phyloP scores from a whole-genome alignment of 1,284 basidiomycete genomes.

The Ustilago hordei region DNA sequence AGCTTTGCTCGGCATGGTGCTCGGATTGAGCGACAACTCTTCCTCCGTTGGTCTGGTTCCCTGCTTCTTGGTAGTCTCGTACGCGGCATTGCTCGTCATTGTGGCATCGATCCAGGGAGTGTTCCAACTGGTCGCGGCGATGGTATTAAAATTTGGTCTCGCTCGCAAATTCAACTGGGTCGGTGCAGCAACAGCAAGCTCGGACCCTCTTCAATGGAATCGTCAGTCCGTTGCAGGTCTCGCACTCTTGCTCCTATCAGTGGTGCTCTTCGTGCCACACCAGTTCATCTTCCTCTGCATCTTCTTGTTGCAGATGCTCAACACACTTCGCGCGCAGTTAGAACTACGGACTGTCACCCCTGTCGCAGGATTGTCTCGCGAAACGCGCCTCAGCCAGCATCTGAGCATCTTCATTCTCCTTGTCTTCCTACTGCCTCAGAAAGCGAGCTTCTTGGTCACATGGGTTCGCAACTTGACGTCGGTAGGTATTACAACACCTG shows the following conservation, averaged over 20 bases:
- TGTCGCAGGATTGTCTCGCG: slow-evolving; percentile 34
- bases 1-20: slow-evolving; percentile 41
- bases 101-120: slow-evolving; percentile 26
- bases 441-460: slow-evolving; percentile 82
- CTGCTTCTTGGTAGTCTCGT: slow-evolving; percentile 35
- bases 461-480: slow-evolving; percentile 82
- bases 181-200: slow-evolving; percentile 20
- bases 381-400: slow-evolving; percentile 72
- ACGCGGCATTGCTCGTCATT: slow-evolving; percentile 30
- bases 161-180: slow-evolving; percentile 26
- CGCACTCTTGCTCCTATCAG: slow-evolving; percentile 75
- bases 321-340: slow-evolving; percentile 61
- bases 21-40: slow-evolving; percentile 29
- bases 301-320: slow-evolving; percentile 78
- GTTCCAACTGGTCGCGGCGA: slow-evolving; percentile 29
- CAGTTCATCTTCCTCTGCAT: slow-evolving; percentile 88
- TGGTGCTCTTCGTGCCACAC: slow-evolving; percentile 84
- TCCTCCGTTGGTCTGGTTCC: slow-evolving; percentile 30
- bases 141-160: slow-evolving; percentile 12
- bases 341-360: slow-evolving; percentile 15
- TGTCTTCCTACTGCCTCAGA: slow-evolving; percentile 86
- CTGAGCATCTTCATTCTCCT: slow-evolving; percentile 77
- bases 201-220: slow-evolving; percentile 35
- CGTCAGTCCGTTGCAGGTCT: slow-evolving; percentile 74
- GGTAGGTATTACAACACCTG: slow-evolving; percentile 68